phyloP scores from a whole-genome alignment of 495 filamentous ascomycete genomes.

The Usnea hakonensis region DNA sequence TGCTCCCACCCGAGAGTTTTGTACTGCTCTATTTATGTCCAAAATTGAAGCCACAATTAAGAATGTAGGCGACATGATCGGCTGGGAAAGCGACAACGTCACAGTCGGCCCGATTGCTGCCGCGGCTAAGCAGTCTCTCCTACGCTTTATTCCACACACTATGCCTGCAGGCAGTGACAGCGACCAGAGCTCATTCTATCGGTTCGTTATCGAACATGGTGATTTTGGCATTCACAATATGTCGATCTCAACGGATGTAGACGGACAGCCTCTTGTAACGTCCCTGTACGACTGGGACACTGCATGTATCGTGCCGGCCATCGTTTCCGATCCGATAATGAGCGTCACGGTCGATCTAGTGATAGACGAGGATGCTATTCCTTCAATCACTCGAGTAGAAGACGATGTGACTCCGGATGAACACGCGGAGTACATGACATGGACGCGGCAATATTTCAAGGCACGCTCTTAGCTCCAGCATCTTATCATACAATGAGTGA shows the following conservation, averaged over 20 bases:
- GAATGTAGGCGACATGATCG: constrained; percentile 32
- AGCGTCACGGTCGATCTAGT: constrained; percentile 23
- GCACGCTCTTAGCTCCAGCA: too few species aligned
- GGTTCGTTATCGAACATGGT: constrained; percentile 32
- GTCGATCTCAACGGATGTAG: constrained; percentile 25
- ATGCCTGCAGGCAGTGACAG: not conserved
- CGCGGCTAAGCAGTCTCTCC: constrained; percentile 19
- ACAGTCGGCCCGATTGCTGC: constrained; percentile 30
- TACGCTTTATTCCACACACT: too few species aligned
- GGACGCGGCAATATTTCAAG: too few species aligned
- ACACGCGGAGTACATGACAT: too few species aligned
- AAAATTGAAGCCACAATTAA: constrained; percentile 35
- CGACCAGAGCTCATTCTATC: constrained; percentile 23
- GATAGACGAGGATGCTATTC: constrained; percentile 26
- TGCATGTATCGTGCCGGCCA: constrained; percentile 30
- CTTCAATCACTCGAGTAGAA: constrained; percentile 25
- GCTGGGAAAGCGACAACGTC: constrained; percentile 29
- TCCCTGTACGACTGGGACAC: constrained; percentile 34
- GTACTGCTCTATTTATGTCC: constrained; percentile 27
- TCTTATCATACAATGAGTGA: too few species aligned
- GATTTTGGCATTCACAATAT: constrained; percentile 36
- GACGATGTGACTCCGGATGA: constrained; percentile 17
- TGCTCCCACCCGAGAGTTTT: constrained; percentile 33
- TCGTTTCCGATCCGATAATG: constrained; percentile 32
- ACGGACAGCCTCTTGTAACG: constrained; percentile 25